Conservation (phyloP, 2,329 filamentous ascomycete genomes). For the Penicillium sp. region DNA sequence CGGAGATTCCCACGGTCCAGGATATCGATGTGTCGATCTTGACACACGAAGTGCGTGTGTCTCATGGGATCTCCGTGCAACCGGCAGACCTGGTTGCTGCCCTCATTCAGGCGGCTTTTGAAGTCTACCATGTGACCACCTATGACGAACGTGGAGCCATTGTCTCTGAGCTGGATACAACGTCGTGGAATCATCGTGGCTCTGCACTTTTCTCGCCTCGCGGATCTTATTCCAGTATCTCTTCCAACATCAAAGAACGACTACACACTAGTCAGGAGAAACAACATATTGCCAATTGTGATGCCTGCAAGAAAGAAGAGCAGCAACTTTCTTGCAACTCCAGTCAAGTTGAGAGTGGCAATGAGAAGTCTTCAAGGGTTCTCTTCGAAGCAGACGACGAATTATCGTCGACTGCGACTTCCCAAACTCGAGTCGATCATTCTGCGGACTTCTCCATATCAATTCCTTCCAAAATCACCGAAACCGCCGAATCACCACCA, state of each 20-base stretch:
- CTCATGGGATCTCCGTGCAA: constrained; percentile 36
- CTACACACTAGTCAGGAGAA: constrained; percentile 25
- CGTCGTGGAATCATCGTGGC: constrained; percentile 32
- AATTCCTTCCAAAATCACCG: constrained; percentile 3
- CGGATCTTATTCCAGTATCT: constrained; percentile 21
- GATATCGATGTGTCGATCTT: constrained; percentile 47
- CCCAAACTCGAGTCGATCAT: constrained; percentile 5
- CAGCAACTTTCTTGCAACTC: constrained; percentile 22
- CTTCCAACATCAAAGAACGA: constrained; percentile 24
- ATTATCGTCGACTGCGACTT: constrained; percentile 2
- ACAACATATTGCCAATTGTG: constrained; percentile 54
- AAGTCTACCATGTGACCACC: constrained; percentile 49
- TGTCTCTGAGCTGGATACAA: constrained; percentile 41
- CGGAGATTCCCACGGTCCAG: constrained; percentile 36
- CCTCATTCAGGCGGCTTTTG: constrained; percentile 50
- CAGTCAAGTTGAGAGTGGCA: constrained; percentile 15
- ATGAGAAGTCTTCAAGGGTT: constrained; percentile 15
- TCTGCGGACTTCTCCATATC: background rate
- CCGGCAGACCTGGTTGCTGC: constrained; percentile 39
- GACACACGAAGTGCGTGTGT: constrained; percentile 47
- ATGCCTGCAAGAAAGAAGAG: constrained; percentile 50
- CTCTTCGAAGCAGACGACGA: background rate
- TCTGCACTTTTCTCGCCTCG: constrained; percentile 28
- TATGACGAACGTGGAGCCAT: constrained; percentile 35
- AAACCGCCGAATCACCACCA: constrained; percentile 6